Percentiles rank a stretch among this genome's conserved stretches.
phyloP scores from a whole-genome alignment of 1,284 basidiomycete genomes.

The Exobasidium rhododendri region DNA sequence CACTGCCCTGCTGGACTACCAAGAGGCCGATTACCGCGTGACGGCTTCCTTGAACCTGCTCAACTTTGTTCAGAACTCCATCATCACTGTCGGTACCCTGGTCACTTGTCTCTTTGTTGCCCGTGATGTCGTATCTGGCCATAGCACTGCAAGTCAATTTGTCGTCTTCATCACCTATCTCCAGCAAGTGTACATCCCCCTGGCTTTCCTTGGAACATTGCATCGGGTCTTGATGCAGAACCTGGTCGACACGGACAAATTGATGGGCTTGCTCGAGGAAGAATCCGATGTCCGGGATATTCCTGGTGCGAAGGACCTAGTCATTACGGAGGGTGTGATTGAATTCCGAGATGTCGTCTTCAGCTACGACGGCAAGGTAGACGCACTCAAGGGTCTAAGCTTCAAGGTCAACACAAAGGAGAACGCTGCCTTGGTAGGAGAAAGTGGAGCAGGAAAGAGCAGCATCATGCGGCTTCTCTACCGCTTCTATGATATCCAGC shows the following conservation, averaged over 20 bases:
- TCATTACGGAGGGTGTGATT: slow-evolving; percentile 71
- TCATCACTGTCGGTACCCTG: slow-evolving; percentile 45
- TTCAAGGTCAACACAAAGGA: slow-evolving; percentile 73
- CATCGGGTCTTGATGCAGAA: slow-evolving; percentile 55
- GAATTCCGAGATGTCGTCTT: slow-evolving; percentile 64
- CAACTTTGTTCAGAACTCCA: slow-evolving; percentile 48
- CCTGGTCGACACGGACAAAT: slow-evolving; percentile 59
- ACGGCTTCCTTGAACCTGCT: slow-evolving; percentile 46
- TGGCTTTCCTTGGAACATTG: slow-evolving; percentile 46
- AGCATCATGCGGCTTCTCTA: slow-evolving; percentile 79
- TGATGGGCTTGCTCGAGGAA: slow-evolving; percentile 53
- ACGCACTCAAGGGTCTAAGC: slow-evolving; percentile 71
- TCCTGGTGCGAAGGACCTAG: slow-evolving; percentile 69
- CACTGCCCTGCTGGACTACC: slow-evolving; percentile 72
- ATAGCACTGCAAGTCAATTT: slow-evolving; percentile 61
- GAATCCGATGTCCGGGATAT: slow-evolving; percentile 73
- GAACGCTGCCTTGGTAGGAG: slow-evolving; percentile 45
- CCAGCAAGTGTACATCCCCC: slow-evolving; percentile 62
- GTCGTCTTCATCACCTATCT: slow-evolving; percentile 77
- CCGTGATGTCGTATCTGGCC: slow-evolving; percentile 29
- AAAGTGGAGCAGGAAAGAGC: slow-evolving; percentile 75
- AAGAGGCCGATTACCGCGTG: slow-evolving; percentile 70
- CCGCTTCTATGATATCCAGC: slow-evolving; percentile 76
- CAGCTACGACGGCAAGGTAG: slow-evolving; percentile 69
- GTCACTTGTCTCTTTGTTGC: slow-evolving; percentile 40